Evolutionary conservation across 2,329 filamentous ascomycete genomes (phyloP).

Genomic region (Aspergillus flavus): DNA sequence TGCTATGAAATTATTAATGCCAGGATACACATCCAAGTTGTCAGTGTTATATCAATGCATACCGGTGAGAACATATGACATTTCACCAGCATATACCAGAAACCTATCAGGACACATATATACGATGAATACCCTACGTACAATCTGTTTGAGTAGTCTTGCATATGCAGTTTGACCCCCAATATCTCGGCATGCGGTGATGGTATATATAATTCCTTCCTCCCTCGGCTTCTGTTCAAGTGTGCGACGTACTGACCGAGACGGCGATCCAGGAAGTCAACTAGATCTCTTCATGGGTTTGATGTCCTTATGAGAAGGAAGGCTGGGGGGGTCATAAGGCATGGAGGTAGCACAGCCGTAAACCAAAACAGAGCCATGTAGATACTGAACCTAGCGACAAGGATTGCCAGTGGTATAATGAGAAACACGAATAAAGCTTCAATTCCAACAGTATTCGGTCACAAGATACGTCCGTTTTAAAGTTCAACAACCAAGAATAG

Average conservation of each 20-base stretch:
- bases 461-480: neutral
- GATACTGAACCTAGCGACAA: neutral
- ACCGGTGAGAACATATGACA: neutral
- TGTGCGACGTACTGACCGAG: neutral
- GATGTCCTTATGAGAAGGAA: neutral
- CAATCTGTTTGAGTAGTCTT: neutral
- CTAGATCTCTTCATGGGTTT: neutral
- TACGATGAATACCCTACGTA: neutral
- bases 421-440: neutral
- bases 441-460: neutral
- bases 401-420: neutral
- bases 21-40: neutral
- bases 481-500: neutral
- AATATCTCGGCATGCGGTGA: neutral
- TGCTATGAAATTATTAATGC: neutral
- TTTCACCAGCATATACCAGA: neutral
- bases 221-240: neutral
- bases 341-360: neutral
- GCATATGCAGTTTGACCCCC: neutral
- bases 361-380: neutral
- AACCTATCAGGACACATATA: neutral
- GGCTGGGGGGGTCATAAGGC: no score
- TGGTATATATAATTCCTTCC: neutral
- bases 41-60: neutral
- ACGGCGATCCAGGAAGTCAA: neutral